Percentiles rank a stretch among this genome's conserved stretches.
These are phyloP conservation scores for Backusella parvicylindrica DNA, from an alignment of 192 early-diverging fungal species.

Conservation along the genomic window DNA sequence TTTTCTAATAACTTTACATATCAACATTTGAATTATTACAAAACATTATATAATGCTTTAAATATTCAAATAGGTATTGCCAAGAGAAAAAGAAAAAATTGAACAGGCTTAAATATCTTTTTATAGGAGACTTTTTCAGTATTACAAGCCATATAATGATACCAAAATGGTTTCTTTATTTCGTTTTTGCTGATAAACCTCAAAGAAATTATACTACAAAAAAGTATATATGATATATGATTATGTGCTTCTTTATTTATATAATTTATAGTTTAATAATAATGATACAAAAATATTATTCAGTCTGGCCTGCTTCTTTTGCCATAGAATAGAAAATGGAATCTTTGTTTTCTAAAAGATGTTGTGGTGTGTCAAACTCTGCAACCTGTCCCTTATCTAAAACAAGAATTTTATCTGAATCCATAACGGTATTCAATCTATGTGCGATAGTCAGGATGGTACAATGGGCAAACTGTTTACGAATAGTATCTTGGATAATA, in stretches of 20 bases:
- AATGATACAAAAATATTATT: neutral
- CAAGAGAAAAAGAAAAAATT: neutral
- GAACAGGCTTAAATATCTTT: neutral
- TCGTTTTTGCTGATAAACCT: too few relatives aligned
- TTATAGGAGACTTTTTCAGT: neutral
- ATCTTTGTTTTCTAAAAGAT: conserved; percentile 46
- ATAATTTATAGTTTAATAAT: neutral
- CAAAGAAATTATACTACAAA: too few relatives aligned
- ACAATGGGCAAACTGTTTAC: conserved; percentile 16
- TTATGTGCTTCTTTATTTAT: neutral
- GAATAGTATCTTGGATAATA: conserved; percentile 57
- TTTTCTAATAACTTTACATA: too few relatives aligned
- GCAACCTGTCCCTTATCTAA: conserved; percentile 69
- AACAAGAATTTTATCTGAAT: conserved; percentile 69
- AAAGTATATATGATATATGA: neutral
- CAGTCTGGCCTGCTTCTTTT: conserved; percentile 5
- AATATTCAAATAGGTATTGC: too few relatives aligned
- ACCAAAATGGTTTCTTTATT: neutral
- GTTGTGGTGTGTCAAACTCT: conserved; percentile 65
- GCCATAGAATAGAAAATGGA: conserved; percentile 42
- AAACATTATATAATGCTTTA: too few relatives aligned
- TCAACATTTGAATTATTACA: too few relatives aligned
- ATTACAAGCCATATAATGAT: neutral
- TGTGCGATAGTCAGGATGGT: conserved; percentile 63
- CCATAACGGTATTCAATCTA: conserved; percentile 48